Evolutionary conservation across 2,329 filamentous ascomycete species (phyloP), one percentile per base, ranked within the genome.

Genomic region (Waltergamsia citrina): DNA sequence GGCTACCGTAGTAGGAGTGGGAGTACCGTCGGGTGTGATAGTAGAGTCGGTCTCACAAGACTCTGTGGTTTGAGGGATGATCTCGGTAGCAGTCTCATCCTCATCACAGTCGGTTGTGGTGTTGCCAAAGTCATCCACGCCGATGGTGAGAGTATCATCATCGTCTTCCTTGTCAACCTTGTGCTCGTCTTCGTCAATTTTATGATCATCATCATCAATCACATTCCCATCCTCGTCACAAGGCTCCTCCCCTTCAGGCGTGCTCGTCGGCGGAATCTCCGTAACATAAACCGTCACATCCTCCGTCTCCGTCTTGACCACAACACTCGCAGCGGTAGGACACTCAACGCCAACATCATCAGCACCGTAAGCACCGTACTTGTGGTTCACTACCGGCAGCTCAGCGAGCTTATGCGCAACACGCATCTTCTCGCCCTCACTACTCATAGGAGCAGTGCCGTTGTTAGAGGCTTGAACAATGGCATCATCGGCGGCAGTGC

Each of bases 231-330:
- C 8, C 23, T 17, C 25, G 25, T 14, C 16, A 20, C 20, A n/a
- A n/a, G 25, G 10, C 24, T 24, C 24, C 12, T 30, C 7, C 18
- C 7, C 31, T 16, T 19, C 4, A 15, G 34, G 34, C 5, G 12
- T 17, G 29, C 16, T 16, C 3, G n/a, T 25, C 7, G 34, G 22
- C n/a, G n/a, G n/a, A n/a, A 21, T 24, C 7, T 16, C 47, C 9
- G 55, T 57, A 12, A 57, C 41, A 25, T 46, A 51, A 21, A 53
- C 44, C 6, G 49, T 53, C 7, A 52, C 43, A 18, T 59, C 56
- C 7, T 57, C 34, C 4, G 52, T 59, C 20, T 43, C 48, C 3
- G 50, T 57, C 10, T 49, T 50, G 32, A 52, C 39, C 10, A 52
- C 36, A 5, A 53, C 34, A 7, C 42, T 47, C 5, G 34, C 35